These are phyloP conservation scores for Neonectria punicea DNA, from an alignment of 2,329 filamentous ascomycete genomes.

Conservation along the genomic window DNA sequence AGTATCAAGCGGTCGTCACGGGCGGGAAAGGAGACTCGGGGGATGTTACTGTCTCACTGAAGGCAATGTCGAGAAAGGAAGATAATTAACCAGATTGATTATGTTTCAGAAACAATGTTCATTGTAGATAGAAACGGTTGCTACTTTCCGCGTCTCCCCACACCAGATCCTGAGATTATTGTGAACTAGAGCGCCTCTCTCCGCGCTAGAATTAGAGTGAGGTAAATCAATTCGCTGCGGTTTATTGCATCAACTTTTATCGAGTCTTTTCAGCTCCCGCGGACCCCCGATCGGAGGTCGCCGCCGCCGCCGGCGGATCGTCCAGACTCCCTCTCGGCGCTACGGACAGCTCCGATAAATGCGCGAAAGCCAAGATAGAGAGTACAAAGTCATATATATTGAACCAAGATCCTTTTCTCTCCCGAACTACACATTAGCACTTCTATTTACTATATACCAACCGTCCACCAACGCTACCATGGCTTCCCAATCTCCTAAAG, in stretches of 20 bases:
- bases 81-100: background rate
- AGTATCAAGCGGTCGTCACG: conserved; percentile 3
- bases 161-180: background rate
- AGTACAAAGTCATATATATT: background rate
- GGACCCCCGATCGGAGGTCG: background rate
- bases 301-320: background rate
- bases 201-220: background rate
- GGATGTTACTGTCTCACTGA: background rate
- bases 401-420: background rate
- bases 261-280: background rate
- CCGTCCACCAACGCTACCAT: background rate
- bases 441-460: background rate
- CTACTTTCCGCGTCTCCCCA: too few relatives aligned
- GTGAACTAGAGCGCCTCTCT: background rate
- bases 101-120: background rate
- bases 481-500: conserved; percentile 17
- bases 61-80: background rate
- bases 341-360: conserved; percentile 1
- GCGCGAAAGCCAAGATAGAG: background rate
- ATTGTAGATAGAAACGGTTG: background rate
- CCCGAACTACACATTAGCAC: background rate
- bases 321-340: background rate
- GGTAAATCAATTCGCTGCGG: background rate
- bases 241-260: background rate
- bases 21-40: background rate